Evolutionary conservation across 306 rosid species (phyloP), one percentile per base, ranked within the genome.

Genomic region (Glycine soja): DNA sequence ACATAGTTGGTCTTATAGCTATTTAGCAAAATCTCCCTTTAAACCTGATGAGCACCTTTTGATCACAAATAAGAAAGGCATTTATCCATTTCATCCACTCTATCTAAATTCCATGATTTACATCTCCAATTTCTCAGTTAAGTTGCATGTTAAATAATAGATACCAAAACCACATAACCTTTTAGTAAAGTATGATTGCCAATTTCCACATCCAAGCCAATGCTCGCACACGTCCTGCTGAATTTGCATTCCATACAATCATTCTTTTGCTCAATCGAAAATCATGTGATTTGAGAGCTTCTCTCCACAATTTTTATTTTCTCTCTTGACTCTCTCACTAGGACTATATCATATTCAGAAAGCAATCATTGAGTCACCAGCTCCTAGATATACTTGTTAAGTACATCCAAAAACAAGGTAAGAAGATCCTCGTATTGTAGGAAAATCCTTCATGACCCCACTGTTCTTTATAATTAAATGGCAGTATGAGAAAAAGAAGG

Each of bases 401-500:
- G 73, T 19, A 34, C 61, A 15, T 63, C 14, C 40, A 19, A 58
- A 59, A 75, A 19, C 38, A 24, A 62, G 52, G 53, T 64, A 77
- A 11, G 12, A 64, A 10, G 34, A 16, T 65, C 7, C 38, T 73
- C 5, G 51, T n/a, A 14, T 0, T 67, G 10, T n/a, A 76, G 72
- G 47, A 32, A 62, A 62, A 47, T 62, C 51, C 62, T 62, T 50
- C 72, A 15, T 48, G 72, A 5, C 30, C 7, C 19, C 51, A 64
- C 50, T 38, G 43, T 76, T 76, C 63, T 64, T 64, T 9, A 62
- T 48, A 47, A 76, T 36, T 62, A 66, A 50, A 77, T 56, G 51
- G 5, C 8, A 8, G 38, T 51, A 50, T 14, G 16, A 16, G 57
- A 61, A 72, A 62, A 48, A 50, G 56, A 50, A 64, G 6, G 32